Base-by-base conservation (phyloP, 2,329 filamentous ascomycete species). In the Trichoderma asperellum region DNA sequence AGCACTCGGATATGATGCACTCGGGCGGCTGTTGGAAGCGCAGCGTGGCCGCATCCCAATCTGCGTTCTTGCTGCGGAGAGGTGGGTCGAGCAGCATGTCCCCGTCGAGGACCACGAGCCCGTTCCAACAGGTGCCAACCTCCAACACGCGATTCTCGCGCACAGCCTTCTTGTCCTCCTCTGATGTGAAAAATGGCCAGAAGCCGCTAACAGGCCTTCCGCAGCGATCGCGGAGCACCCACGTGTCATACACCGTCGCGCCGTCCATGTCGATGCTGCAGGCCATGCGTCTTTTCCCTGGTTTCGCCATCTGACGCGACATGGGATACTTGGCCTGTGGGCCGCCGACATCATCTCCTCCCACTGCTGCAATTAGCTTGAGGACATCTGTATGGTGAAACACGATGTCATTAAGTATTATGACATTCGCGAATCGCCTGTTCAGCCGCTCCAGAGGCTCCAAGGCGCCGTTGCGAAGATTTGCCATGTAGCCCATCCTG, bases 201-300 rank as follows among this genome's bases (percentile, higher is more conserved):
- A 70, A 70, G 21, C 69, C 69, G n/a, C 69, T 70, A 11, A 63
- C 65, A 21, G 65, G 29, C 27, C 69, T 52, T 14, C 69, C 64
- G n/a, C 69, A 70, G 43, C 69, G 64, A 55, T 70, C 69, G 40
- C 69, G 69, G 34, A 70, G 69, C 56, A 70, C 69, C 69, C 69
- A 70, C 47, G 69, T 58, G 43, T 70, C 69, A 35, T 70, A 70
- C n/a, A 70, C 35, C 52, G 69, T 63, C 32, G 69, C 69, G 60
- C 69, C 69, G 47, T 70, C 69, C 69, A 70, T 70, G 58, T 70
- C 69, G 11, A 70, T 53, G 52, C 69, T 59, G 59, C 69, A 70
- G 11, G 69, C 69, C 69, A 70, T 70, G 52, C 69, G 69, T 10
- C 65, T 63, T 24, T 37, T 70, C 27, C 35, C 65, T 2, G 47